A percentile compares a stretch with the other conserved stretches of the same genome.
phyloP scores from a whole-genome alignment of 2,329 filamentous ascomycete genomes.

The Aureobasidium sp. region DNA sequence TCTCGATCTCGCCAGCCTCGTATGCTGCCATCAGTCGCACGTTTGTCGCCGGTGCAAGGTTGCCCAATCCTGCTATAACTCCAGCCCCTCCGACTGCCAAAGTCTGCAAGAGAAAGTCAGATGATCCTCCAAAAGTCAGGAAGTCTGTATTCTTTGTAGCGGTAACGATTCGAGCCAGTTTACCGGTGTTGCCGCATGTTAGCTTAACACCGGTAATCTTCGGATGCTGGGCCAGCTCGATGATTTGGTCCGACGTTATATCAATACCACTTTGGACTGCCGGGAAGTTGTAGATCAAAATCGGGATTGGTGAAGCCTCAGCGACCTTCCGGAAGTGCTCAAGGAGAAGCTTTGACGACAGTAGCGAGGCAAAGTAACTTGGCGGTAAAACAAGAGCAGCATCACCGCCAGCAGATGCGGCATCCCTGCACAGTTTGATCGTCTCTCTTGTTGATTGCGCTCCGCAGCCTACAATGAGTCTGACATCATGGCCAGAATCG shows the following conservation, averaged over 20 bases:
- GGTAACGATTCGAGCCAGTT: conserved; percentile 60
- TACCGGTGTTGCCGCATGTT: conserved; percentile 76
- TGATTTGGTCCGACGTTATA: conserved; percentile 68
- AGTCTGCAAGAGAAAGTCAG: conserved; percentile 78
- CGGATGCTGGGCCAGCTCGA: conserved; percentile 65
- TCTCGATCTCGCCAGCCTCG: conserved; percentile 60
- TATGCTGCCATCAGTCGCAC: conserved; percentile 59
- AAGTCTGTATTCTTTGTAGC: conserved; percentile 62
- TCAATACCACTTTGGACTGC: conserved; percentile 71
- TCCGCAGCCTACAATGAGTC: conserved; percentile 80
- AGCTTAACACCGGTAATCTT: conserved; percentile 76
- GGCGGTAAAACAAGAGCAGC: conserved; percentile 81
- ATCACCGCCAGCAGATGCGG: conserved; percentile 74
- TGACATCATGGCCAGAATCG: conserved; percentile 68
- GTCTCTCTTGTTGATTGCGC: conserved; percentile 79
- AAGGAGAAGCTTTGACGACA: conserved; percentile 15
- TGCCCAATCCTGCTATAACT: conserved; percentile 76
- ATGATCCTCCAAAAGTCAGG: conserved; percentile 76
- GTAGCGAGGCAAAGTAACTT: conserved; percentile 67
- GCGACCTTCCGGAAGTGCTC: conserved; percentile 60
- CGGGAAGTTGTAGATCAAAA: conserved; percentile 77
- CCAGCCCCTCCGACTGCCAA: conserved; percentile 76
- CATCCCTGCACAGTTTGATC: conserved; percentile 74
- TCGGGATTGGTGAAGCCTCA: conserved; percentile 66
- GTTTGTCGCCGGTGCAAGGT: conserved; percentile 74